phyloP scores from a whole-genome alignment of 2,329 filamentous ascomycete genomes.

The Acrocalymma vagum region DNA sequence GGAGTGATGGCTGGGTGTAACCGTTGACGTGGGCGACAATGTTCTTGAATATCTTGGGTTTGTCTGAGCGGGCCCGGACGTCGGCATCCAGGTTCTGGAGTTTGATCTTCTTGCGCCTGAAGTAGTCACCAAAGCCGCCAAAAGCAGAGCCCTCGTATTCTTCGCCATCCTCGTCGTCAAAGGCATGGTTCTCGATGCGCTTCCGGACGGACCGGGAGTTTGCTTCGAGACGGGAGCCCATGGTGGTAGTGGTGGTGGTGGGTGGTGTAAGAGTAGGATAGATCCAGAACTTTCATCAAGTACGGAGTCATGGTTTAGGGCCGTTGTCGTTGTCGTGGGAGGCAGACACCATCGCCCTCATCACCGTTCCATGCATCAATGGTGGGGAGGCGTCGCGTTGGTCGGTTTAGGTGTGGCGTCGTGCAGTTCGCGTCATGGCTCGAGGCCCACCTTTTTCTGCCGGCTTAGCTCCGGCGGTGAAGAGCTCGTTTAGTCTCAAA shows the following conservation, averaged over 20 bases:
- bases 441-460: slow-evolving; percentile 11
- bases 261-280: slow-evolving; percentile 11
- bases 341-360: slow-evolving; percentile 8
- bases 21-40: slow-evolving; percentile 93
- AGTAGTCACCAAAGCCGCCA: slow-evolving; percentile 90
- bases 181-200: slow-evolving; percentile 73
- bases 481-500: too few species aligned
- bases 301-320: slow-evolving; percentile 36
- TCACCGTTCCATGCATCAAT: neutral
- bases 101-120: slow-evolving; percentile 95
- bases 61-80: slow-evolving; percentile 74
- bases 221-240: slow-evolving; percentile 70
- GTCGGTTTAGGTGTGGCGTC: slow-evolving; percentile 21
- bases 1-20: slow-evolving; percentile 93
- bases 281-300: slow-evolving; percentile 26
- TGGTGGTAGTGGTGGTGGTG: slow-evolving; percentile 37
- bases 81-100: slow-evolving; percentile 92
- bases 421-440: slow-evolving; percentile 19
- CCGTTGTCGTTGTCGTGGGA: slow-evolving; percentile 7
- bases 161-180: slow-evolving; percentile 83
- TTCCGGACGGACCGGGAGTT: slow-evolving; percentile 69
- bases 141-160: slow-evolving; percentile 91
- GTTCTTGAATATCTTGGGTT: slow-evolving; percentile 87
- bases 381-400: slow-evolving; percentile 11
- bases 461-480: slow-evolving; percentile 34